Evolutionary conservation across 352 stramenopile genomes (phyloP).

Genomic region (Paralagenidium karlingii): DNA sequence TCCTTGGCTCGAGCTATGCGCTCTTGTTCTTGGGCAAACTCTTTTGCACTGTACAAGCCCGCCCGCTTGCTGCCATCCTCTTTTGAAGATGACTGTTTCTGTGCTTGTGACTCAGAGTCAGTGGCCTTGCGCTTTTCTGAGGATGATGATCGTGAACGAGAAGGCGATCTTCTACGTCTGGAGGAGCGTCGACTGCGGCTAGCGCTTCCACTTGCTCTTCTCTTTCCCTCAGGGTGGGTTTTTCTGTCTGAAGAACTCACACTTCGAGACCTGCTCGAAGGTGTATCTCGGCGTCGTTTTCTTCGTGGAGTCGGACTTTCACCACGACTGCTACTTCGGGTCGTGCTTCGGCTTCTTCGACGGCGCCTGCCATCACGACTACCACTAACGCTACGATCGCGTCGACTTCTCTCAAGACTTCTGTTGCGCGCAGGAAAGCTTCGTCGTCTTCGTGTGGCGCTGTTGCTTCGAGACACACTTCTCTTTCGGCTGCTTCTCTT

Average conservation of each 20-base stretch:
- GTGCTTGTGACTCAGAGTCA: background rate
- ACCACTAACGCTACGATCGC: too few relatives aligned
- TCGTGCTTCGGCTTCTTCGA: background rate
- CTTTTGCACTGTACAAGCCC: constrained; percentile 50
- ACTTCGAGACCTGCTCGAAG: too few relatives aligned
- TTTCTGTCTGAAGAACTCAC: too few relatives aligned
- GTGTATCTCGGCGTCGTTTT: too few relatives aligned
- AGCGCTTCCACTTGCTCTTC: background rate
- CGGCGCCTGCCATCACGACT: too few relatives aligned
- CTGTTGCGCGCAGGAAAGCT: too few relatives aligned
- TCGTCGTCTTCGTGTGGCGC: too few relatives aligned
- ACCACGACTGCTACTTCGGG: constrained; percentile 1
- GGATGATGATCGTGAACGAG: background rate
- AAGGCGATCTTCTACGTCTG: background rate
- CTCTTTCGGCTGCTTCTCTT: too few relatives aligned
- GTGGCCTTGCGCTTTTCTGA: background rate
- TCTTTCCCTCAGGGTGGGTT: background rate
- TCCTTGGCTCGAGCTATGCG: constrained; percentile 37
- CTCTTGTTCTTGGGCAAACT: constrained; percentile 52
- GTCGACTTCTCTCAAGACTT: too few relatives aligned
- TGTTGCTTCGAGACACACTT: too few relatives aligned
- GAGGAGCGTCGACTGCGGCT: background rate
- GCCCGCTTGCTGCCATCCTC: constrained; percentile 21
- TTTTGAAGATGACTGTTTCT: background rate
- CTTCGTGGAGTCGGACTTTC: too few relatives aligned